Evolutionary conservation across 257 asterid species (phyloP).

Genomic region (Solanum lycopersicoides): DNA sequence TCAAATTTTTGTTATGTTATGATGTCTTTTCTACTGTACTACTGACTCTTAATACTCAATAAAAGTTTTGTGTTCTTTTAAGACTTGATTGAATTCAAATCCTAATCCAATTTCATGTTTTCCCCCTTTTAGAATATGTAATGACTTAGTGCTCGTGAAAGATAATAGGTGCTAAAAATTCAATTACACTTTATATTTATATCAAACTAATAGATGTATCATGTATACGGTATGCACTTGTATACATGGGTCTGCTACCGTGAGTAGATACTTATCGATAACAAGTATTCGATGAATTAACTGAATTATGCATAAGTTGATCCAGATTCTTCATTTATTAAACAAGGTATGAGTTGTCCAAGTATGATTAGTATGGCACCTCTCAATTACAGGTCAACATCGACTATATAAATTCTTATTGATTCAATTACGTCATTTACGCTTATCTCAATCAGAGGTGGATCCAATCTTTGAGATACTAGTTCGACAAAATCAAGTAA

Average conservation of each 20-base stretch:
- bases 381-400: neutral
- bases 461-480: too few species aligned
- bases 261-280: neutral
- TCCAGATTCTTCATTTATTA: accelerated
- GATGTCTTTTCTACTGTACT: neutral
- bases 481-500: neutral
- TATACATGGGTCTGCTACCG: neutral
- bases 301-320: accelerated
- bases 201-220: neutral
- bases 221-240: neutral
- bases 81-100: neutral
- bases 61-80: neutral
- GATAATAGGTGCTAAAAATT: neutral
- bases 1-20: neutral
- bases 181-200: too few species aligned
- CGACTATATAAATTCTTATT: neutral
- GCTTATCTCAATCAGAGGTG: neutral
- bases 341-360: too few species aligned
- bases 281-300: neutral
- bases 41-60: neutral
- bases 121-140: neutral
- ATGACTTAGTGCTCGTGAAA: neutral
- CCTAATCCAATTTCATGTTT: neutral
- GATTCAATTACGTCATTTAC: neutral
- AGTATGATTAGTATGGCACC: neutral